Evolutionary conservation across 2,329 filamentous ascomycete genomes (phyloP), one percentile per base, ranked within the genome.

Genomic region (Colletotrichum nymphaeae): DNA sequence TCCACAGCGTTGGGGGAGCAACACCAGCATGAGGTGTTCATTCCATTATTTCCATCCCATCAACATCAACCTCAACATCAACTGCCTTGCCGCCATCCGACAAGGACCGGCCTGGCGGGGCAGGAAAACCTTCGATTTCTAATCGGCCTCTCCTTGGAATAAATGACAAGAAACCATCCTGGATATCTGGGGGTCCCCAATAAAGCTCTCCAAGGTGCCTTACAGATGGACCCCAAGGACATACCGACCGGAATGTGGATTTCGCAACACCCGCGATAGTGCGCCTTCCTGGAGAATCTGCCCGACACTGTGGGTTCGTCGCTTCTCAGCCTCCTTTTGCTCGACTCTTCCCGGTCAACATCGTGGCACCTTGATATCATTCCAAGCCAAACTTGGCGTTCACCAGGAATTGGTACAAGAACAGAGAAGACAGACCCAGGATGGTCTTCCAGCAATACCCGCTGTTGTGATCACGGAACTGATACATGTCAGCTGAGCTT

Each of bases 1-100:
- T 73, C 56, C 60, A 66, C 35, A 52, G 30, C 66, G 59, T 73
- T 70, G 59, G 56, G 70, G 55, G 56, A 73, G 71, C 71, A 73
- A 52, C 62, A 32, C 24, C 71, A 62, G 42, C 28, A 30, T 52
- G 32, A 57, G 56, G 71, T 66, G 67, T 73, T 73, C 71, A 65
- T 73, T 73, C 60, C 71, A 73, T 66, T 67, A 62, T 56, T 42
- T 66, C 60, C 71, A 65, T 60, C 70, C 67, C 70, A 70, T 70
- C 59, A 42, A 42, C 16, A 14, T 42, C 37, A 19, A 42, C 37
- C 5, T 42, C 37, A 19, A 12, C 32, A 35, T 35, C 32, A 64
- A 49, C n/a, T 22, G 16, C 16, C 8, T 5, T 37, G 55, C 70
- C 42, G 46, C 46, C 26, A 12, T 52, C 46, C 19, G 9, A 58